These are phyloP conservation scores for Schoenoplectus triqueter DNA, from an alignment of 202 grass and related monocot species.

Conservation along the genomic window DNA sequence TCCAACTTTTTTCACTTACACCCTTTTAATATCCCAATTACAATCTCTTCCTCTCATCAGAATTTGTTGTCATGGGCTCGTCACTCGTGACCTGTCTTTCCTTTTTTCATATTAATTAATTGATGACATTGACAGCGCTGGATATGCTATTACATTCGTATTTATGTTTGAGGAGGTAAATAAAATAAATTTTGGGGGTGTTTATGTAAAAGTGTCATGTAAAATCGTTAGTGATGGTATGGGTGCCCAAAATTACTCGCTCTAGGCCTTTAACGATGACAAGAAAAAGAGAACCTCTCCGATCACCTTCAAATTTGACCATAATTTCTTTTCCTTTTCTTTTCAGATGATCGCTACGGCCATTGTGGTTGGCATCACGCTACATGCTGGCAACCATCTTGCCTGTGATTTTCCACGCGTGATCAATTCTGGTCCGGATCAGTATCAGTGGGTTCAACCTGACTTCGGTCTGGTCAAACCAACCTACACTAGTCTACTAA, in stretches of 20 bases:
- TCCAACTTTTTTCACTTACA: neutral
- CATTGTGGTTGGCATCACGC: conserved; percentile 83
- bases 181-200: neutral
- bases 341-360: conserved; percentile 96
- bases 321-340: neutral
- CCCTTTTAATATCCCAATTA: neutral
- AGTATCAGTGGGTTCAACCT: conserved; percentile 59
- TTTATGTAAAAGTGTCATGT: neutral
- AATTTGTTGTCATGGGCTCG: no score
- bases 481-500: conserved; percentile 64
- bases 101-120: no score
- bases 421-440: conserved; percentile 56
- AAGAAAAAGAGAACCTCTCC: neutral
- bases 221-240: neutral
- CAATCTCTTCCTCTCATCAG: neutral
- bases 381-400: conserved; percentile 97
- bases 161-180: no score
- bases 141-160: no score
- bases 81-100: no score
- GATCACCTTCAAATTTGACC: conserved; percentile 18
- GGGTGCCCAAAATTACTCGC: neutral
- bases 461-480: conserved; percentile 67
- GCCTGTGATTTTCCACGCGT: conserved; percentile 92
- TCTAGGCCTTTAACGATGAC: neutral
- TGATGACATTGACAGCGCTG: no score